Percentiles rank a stretch among this genome's conserved stretches.
phyloP scores from a whole-genome alignment of 2,329 filamentous ascomycete species.

The Ciborinia camelliae region DNA sequence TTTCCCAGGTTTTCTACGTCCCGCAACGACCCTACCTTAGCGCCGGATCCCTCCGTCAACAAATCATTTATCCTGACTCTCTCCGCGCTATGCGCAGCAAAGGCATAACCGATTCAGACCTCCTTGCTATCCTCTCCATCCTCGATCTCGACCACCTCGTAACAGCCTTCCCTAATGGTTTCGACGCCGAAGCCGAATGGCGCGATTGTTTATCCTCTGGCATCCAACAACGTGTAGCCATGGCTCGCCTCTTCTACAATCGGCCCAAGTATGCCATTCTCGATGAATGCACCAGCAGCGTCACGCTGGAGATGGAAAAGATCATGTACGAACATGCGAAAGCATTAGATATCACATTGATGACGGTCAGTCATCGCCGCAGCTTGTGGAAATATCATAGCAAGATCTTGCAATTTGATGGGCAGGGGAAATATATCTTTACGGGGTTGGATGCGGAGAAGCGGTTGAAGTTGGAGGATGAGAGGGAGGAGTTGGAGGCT shows the following conservation, averaged over 20 bases:
- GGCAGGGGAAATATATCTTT: constrained; percentile 87
- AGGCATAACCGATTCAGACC: constrained; percentile 75
- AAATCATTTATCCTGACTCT: constrained; percentile 94
- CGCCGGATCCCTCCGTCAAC: constrained; percentile 86
- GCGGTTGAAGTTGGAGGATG: constrained; percentile 83
- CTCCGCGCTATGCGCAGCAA: constrained; percentile 83
- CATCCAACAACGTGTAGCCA: constrained; percentile 91
- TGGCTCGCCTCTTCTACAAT: constrained; percentile 95
- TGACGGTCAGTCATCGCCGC: constrained; percentile 90
- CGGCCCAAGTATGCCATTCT: constrained; percentile 89
- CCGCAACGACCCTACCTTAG: constrained; percentile 93
- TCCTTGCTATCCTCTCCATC: constrained; percentile 70
- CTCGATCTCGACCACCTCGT: constrained; percentile 83
- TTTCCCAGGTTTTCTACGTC: constrained; percentile 95
- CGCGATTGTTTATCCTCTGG: constrained; percentile 89
- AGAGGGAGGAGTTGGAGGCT: constrained; percentile 90
- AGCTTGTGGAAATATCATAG: constrained; percentile 97
- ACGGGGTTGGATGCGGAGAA: constrained; percentile 84
- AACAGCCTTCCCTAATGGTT: constrained; percentile 70
- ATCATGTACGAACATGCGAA: constrained; percentile 98
- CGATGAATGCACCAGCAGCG: constrained; percentile 91
- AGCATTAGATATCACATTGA: constrained; percentile 83
- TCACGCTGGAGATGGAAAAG: constrained; percentile 93
- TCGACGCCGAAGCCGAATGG: constrained; percentile 96
- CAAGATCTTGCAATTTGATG: constrained; percentile 93